A percentile compares a stretch with the other conserved stretches of the same genome.
These are phyloP conservation scores for Suillus placidus DNA, from an alignment of 768 basidiomycete genomes.

Conservation along the genomic window DNA sequence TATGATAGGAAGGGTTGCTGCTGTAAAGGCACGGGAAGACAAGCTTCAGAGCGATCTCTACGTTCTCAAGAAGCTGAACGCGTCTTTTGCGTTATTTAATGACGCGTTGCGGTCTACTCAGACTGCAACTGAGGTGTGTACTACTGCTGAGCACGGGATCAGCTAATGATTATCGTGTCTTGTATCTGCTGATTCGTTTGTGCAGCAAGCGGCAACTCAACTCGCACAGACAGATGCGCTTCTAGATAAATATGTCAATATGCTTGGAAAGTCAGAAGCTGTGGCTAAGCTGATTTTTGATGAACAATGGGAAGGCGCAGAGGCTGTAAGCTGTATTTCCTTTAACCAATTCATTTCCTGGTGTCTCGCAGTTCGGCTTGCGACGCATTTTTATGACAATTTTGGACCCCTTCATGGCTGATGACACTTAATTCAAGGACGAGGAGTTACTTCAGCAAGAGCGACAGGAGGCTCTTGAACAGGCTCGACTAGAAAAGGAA, in stretches of 20 bases:
- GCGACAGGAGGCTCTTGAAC: constrained; percentile 33
- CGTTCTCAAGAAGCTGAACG: constrained; percentile 72
- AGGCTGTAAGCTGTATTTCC: constrained; percentile 51
- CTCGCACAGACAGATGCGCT: constrained; percentile 72
- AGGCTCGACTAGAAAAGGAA: constrained; percentile 32
- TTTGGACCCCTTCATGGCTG: neutral
- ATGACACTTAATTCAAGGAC: constrained; percentile 47
- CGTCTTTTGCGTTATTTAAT: constrained; percentile 67
- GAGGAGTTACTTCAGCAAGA: constrained; percentile 55
- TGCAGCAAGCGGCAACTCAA: constrained; percentile 65
- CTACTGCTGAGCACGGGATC: neutral
- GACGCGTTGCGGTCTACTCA: constrained; percentile 66
- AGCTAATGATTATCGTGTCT: neutral
- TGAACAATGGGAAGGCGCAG: constrained; percentile 75
- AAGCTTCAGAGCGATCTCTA: constrained; percentile 75
- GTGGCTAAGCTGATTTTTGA: constrained; percentile 72
- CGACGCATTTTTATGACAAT: neutral
- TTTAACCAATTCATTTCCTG: neutral
- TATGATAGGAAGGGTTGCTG: constrained; percentile 25
- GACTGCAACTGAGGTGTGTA: constrained; percentile 69
- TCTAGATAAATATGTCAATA: constrained; percentile 72
- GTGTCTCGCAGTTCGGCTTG: neutral
- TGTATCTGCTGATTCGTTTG: neutral
- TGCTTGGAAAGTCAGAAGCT: constrained; percentile 71
- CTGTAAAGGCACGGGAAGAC: constrained; percentile 58